These are phyloP conservation scores for Scedosporium boydii DNA, from an alignment of 2,329 filamentous ascomycete species.

Conservation along the genomic window DNA sequence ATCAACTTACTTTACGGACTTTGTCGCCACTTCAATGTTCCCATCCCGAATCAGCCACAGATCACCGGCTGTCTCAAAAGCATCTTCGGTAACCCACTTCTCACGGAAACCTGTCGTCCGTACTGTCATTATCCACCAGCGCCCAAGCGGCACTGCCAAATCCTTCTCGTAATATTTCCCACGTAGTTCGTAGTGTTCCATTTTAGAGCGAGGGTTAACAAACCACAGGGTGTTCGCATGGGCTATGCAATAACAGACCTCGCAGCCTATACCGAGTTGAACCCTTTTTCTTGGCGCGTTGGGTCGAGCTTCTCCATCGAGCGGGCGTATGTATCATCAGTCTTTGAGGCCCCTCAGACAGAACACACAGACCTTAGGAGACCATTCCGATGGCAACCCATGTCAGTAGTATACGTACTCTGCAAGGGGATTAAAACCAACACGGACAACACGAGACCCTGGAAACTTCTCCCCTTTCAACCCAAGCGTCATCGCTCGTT, in stretches of 20 bases:
- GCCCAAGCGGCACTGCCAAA: no score
- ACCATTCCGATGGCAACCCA: not conserved
- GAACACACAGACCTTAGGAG: not conserved
- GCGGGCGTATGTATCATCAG: not conserved
- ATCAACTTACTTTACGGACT: not conserved
- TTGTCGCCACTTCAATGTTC: not conserved
- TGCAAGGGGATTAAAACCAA: slow-evolving; percentile 1
- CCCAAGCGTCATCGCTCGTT: not conserved
- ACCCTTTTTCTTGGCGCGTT: not conserved
- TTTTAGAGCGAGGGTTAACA: no score
- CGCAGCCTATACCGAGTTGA: not conserved
- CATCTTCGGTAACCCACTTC: no score
- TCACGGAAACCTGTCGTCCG: no score
- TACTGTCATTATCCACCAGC: no score
- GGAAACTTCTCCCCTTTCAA: not conserved
- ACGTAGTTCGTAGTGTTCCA: not conserved
- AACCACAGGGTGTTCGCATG: not conserved
- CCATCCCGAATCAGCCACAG: not conserved
- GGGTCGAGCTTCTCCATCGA: not conserved
- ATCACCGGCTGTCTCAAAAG: not conserved
- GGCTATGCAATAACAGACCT: not conserved
- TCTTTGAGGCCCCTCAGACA: not conserved
- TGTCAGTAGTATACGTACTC: not conserved
- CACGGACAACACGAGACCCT: not conserved
- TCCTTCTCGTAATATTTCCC: not conserved